These are phyloP conservation scores for Arthrobotrys conoides DNA, from an alignment of 2,329 filamentous ascomycete species.

Conservation along the genomic window DNA sequence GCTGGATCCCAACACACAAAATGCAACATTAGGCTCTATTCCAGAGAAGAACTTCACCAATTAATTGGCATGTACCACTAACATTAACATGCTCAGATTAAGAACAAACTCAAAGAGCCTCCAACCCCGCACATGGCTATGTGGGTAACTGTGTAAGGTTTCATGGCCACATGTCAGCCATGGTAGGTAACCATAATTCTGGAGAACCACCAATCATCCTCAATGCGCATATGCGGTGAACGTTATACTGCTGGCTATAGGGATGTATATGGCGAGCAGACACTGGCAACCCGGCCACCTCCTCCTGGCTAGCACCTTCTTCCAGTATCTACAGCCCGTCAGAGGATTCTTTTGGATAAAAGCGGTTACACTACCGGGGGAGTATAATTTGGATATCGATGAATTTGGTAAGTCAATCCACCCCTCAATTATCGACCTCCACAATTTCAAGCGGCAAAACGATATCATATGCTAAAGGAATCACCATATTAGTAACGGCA, in stretches of 20 bases:
- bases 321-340: conserved; percentile 4
- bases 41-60: background rate
- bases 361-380: conserved; percentile 26
- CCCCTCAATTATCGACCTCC: background rate
- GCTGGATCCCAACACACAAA: conserved; percentile 26
- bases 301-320: conserved; percentile 1
- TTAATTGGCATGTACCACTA: background rate
- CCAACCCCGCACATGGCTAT: conserved; percentile 4
- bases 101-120: conserved; percentile 42
- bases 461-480: background rate
- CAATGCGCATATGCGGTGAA: background rate
- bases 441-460: too few relatives aligned
- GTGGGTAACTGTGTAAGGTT: background rate
- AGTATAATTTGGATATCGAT: conserved; percentile 40
- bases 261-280: conserved; percentile 5
- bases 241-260: background rate
- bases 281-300: background rate
- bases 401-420: conserved; percentile 33
- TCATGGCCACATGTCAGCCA: background rate
- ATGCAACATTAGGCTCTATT: conserved; percentile 20
- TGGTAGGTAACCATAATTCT: background rate
- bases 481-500: conserved; percentile 12
- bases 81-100: conserved; percentile 31
- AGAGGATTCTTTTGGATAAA: conserved; percentile 43
- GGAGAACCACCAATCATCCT: background rate